Conservation (phyloP, 1,139 yeast species). For the Hanseniaspora sp. region DNA sequence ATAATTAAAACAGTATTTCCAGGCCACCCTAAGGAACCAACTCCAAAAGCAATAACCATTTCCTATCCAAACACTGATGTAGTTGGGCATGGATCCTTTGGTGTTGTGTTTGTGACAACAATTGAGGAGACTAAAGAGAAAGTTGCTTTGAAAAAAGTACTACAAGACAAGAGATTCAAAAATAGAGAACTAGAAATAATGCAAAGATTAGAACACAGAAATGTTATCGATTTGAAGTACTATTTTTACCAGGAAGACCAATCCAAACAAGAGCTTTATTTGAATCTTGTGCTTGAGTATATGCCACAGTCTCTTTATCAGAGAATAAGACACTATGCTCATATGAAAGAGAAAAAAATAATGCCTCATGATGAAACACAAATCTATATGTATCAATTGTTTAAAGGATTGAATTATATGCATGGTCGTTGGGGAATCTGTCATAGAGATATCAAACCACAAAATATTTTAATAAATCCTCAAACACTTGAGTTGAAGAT, state of each 20-base stretch:
- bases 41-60: constrained; percentile 25
- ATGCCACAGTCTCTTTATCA: constrained; percentile 92
- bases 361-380: constrained; percentile 90
- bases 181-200: constrained; percentile 93
- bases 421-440: constrained; percentile 79
- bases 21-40: constrained; percentile 13
- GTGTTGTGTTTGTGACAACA: constrained; percentile 84
- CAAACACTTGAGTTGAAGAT: constrained; percentile 71
- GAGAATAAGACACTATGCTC: constrained; percentile 75
- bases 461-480: constrained; percentile 82
- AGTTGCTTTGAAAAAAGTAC: constrained; percentile 87
- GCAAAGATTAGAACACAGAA: constrained; percentile 73
- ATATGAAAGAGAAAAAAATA: constrained; percentile 41
- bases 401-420: constrained; percentile 81
- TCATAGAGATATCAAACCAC: constrained; percentile 96
- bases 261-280: constrained; percentile 58
- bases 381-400: constrained; percentile 79
- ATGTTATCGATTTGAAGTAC: constrained; percentile 78
- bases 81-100: constrained; percentile 96
- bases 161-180: constrained; percentile 91
- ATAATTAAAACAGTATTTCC: constrained; percentile 17
- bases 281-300: constrained; percentile 79
- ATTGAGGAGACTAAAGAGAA: constrained; percentile 61
- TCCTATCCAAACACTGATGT: constrained; percentile 41
- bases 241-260: constrained; percentile 65